phyloP scores from a whole-genome alignment of 345 rosid genomes.

The Eucalyptus fibrosa region DNA sequence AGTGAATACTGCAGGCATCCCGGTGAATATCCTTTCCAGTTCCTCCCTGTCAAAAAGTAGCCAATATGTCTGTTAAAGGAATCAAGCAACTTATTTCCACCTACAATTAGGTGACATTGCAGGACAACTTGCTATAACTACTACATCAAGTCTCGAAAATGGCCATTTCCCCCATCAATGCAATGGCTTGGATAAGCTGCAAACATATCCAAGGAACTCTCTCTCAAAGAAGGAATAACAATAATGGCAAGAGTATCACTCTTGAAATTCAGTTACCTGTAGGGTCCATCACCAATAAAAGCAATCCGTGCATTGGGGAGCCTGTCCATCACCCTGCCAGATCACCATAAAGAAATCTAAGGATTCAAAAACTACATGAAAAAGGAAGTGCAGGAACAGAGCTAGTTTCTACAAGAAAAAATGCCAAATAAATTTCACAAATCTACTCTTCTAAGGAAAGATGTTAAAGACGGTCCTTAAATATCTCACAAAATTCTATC shows the following conservation, averaged over 20 bases:
- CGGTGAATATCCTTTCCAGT: constrained; percentile 66
- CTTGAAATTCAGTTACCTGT: constrained; percentile 32
- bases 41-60: constrained; percentile 44
- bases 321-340: constrained; percentile 79
- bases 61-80: neutral
- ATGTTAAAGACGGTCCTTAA: neutral
- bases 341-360: neutral
- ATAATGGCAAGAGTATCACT: neutral
- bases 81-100: neutral
- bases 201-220: neutral
- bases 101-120: neutral
- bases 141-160: neutral
- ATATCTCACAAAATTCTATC: neutral
- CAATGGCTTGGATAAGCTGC: neutral
- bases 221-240: neutral
- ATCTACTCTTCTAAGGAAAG: neutral
- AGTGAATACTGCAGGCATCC: constrained; percentile 87
- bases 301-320: constrained; percentile 87
- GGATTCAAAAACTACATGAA: neutral
- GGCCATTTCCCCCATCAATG: neutral
- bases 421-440: neutral
- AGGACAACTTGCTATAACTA: neutral
- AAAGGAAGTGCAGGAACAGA: neutral
- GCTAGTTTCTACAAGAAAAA: neutral
- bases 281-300: constrained; percentile 93